Evolutionary conservation across 345 rosid genomes (phyloP).

Genomic region (Hevea brasiliensis): DNA sequence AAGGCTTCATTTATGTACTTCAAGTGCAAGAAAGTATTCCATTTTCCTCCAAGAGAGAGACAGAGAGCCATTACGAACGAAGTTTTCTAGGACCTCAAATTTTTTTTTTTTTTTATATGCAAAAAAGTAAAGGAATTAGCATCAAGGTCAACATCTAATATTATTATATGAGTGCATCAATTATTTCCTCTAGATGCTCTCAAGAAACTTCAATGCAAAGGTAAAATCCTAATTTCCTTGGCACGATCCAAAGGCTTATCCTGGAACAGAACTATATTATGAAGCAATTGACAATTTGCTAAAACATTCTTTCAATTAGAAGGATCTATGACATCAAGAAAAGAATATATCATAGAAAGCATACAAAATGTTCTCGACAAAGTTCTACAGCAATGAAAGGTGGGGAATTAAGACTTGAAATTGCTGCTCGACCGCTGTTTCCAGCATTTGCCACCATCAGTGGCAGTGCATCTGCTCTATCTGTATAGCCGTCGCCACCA

Average conservation of each 20-base stretch:
- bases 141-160: not conserved
- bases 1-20: conserved; percentile 1
- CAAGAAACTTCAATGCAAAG: not conserved
- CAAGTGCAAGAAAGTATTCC: not conserved
- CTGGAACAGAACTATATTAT: not conserved
- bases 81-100: not conserved
- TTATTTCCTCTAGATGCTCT: not conserved
- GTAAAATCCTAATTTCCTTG: not conserved
- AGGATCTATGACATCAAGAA: not conserved
- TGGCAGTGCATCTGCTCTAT: conserved; percentile 60
- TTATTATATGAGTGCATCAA: not conserved
- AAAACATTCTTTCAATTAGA: not conserved
- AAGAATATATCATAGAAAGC: conserved; percentile 11
- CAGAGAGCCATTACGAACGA: not conserved
- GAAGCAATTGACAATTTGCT: not conserved
- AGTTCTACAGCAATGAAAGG: conserved; percentile 77
- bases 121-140: not conserved
- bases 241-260: not conserved
- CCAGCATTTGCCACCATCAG: conserved; percentile 94
- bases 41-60: not conserved
- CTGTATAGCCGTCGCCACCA: conserved; percentile 78
- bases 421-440: conserved; percentile 69
- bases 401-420: conserved; percentile 78
- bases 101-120: no score
- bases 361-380: conserved; percentile 95